Conservation (phyloP, 352 stramenopile species). For the Stramenopiles sp. region DNA sequence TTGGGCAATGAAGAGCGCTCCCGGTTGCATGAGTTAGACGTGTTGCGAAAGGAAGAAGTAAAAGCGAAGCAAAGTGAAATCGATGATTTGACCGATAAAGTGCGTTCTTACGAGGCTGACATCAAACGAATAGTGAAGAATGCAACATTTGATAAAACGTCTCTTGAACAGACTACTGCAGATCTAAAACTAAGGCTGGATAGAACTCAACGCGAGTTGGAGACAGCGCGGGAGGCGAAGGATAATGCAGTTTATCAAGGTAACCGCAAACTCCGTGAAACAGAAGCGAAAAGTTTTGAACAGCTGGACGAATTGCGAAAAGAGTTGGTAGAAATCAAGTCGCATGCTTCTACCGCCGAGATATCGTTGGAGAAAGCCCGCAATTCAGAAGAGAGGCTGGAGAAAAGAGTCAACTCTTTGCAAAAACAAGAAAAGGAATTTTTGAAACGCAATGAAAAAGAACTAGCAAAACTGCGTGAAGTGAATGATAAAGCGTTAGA, state of each 20-base stretch:
- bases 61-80: not conserved
- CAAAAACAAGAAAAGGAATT: too few relatives aligned
- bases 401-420: not conserved
- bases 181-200: not conserved
- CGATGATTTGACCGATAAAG: not conserved
- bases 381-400: not conserved
- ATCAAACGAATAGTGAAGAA: not conserved
- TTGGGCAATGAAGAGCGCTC: not conserved
- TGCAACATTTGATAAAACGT: not conserved
- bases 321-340: not conserved
- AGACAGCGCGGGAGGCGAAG: not conserved
- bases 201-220: not conserved
- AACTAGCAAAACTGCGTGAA: not conserved
- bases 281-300: not conserved
- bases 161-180: not conserved
- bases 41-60: constrained; percentile 5
- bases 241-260: too few relatives aligned
- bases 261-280: not conserved
- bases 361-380: not conserved
- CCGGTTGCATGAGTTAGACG: not conserved
- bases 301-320: not conserved
- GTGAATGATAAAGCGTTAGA: not conserved
- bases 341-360: not conserved
- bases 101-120: not conserved
- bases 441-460: not conserved